Evolutionary conservation across 2,329 filamentous ascomycete species (phyloP).

Genomic region (Zasmidium citrigriseum): DNA sequence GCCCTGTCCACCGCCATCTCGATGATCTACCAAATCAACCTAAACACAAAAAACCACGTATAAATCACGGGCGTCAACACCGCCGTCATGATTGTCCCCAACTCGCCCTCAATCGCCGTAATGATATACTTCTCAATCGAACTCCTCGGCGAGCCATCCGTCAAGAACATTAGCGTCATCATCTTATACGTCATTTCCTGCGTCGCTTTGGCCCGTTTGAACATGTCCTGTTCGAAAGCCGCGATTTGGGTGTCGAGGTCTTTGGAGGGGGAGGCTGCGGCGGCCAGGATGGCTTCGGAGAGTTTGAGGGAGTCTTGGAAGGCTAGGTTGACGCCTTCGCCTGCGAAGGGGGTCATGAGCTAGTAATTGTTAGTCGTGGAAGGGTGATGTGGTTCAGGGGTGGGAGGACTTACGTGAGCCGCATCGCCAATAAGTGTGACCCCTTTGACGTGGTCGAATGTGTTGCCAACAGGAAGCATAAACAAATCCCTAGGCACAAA

Average conservation of each 20-base stretch:
- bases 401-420: slow-evolving; percentile 5
- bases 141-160: slow-evolving; percentile 46
- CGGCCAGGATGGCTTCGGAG: slow-evolving; percentile 35
- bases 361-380: not conserved
- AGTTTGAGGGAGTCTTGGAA: slow-evolving; percentile 29
- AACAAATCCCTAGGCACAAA: slow-evolving; percentile 35
- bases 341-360: slow-evolving; percentile 28
- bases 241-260: slow-evolving; percentile 32
- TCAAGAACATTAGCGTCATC: slow-evolving; percentile 52
- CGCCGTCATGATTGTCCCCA: slow-evolving; percentile 20
- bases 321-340: slow-evolving; percentile 22
- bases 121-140: slow-evolving; percentile 43
- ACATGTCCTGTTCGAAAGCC: slow-evolving; percentile 42
- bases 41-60: slow-evolving; percentile 34
- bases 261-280: slow-evolving; percentile 11
- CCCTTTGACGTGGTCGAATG: slow-evolving; percentile 39
- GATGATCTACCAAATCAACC: slow-evolving; percentile 28
- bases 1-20: not conserved
- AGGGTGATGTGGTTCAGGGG: too few relatives aligned
- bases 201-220: slow-evolving; percentile 36
- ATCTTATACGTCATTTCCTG: slow-evolving; percentile 45
- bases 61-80: slow-evolving; percentile 29
- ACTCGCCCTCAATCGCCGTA: slow-evolving; percentile 19
- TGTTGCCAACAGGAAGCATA: slow-evolving; percentile 43
- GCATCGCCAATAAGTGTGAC: slow-evolving; percentile 40